Evolutionary conservation across 2,329 filamentous ascomycete species (phyloP).

Genomic region (Beauveria bassiana): DNA sequence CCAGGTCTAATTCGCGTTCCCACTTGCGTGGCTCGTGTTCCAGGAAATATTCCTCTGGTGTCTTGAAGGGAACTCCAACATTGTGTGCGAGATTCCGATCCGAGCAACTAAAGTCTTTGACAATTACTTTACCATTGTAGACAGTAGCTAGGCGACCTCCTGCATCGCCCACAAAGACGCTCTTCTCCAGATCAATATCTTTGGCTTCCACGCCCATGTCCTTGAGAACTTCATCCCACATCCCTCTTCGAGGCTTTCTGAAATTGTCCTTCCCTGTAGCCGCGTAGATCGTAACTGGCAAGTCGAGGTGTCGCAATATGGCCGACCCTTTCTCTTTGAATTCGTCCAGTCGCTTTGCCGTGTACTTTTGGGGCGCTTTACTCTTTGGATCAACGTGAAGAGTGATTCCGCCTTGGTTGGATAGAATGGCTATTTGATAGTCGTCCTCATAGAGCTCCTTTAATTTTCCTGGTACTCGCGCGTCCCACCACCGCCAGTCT

Average conservation of each 20-base stretch:
- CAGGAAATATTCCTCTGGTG: conserved; percentile 89
- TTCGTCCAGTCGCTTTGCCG: conserved; percentile 58
- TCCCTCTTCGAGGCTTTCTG: conserved; percentile 79
- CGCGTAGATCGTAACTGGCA: conserved; percentile 77
- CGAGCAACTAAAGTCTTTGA: conserved; percentile 58
- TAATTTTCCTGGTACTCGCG: conserved; percentile 58
- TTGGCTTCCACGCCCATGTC: conserved; percentile 52
- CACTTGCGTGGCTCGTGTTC: conserved; percentile 59
- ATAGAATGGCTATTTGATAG: conserved; percentile 71
- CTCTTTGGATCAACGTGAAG: conserved; percentile 66
- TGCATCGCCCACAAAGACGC: conserved; percentile 88
- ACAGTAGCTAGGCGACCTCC: conserved; percentile 46
- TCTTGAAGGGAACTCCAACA: conserved; percentile 69
- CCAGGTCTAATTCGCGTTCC: conserved; percentile 63
- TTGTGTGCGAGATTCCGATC: conserved; percentile 80
- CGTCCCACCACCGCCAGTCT: conserved; percentile 96
- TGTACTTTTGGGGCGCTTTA: conserved; percentile 48
- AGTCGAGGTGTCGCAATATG: conserved; percentile 61
- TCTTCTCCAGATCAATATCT: conserved; percentile 59
- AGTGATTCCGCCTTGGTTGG: conserved; percentile 80
- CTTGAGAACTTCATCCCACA: conserved; percentile 64
- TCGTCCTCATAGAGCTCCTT: conserved; percentile 63
- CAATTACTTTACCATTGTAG: conserved; percentile 17
- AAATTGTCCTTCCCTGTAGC: conserved; percentile 76
- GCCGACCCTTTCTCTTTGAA: conserved; percentile 75